These are phyloP conservation scores for Cyathus striatus DNA, from an alignment of 768 basidiomycete species.

Conservation along the genomic window DNA sequence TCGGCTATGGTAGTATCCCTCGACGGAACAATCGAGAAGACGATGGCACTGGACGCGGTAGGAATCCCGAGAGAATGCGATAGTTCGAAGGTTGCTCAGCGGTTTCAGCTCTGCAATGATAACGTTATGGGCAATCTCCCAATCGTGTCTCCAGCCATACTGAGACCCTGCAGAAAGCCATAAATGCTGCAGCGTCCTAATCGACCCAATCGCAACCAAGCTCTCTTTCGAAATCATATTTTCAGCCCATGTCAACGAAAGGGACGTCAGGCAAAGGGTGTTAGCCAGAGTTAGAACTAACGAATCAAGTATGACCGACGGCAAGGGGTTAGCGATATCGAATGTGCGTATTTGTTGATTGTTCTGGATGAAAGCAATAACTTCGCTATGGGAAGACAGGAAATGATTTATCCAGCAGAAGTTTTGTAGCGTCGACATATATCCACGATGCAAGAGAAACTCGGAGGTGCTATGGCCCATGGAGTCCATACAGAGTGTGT, in stretches of 20 bases:
- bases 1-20: constrained; percentile 18
- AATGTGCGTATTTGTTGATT: constrained; percentile 20
- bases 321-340: constrained; percentile 9
- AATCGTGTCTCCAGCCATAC: constrained; percentile 14
- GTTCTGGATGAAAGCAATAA: constrained; percentile 14
- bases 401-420: constrained; percentile 16
- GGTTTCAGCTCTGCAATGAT: constrained; percentile 12
- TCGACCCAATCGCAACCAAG: constrained; percentile 12
- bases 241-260: constrained; percentile 17
- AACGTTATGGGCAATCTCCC: constrained; percentile 17
- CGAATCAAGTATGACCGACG: constrained; percentile 10
- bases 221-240: constrained; percentile 11
- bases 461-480: neutral
- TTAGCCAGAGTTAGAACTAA: constrained; percentile 10
- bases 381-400: constrained; percentile 6
- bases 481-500: constrained; percentile 9
- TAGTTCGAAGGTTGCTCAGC: constrained; percentile 14
- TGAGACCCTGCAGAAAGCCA: constrained; percentile 23
- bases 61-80: constrained; percentile 24
- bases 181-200: constrained; percentile 14
- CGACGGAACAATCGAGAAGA: constrained; percentile 11
- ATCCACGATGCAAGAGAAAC: constrained; percentile 11
- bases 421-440: constrained; percentile 13
- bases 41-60: constrained; percentile 16
- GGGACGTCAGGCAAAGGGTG: constrained; percentile 15